Conservation (phyloP, 352 stramenopile species). For the Pythium brachiatum region DNA sequence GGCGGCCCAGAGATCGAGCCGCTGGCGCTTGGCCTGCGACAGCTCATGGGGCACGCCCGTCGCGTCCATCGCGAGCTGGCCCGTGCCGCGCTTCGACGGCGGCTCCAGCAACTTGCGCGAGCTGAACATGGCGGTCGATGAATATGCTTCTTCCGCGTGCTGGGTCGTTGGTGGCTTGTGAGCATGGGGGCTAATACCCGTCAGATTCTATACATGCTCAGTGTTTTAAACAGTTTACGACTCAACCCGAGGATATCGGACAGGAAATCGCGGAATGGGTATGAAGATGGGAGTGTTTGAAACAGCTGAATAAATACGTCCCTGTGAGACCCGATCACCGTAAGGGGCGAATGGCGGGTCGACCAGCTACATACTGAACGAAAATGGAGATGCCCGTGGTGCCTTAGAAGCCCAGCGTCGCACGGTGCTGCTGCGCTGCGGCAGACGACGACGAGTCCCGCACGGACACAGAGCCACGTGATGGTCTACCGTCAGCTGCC, state of each 20-base stretch:
- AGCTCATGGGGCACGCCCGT: conserved; percentile 12
- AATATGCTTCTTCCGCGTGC: neutral
- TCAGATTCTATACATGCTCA: neutral
- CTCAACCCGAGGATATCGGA: neutral
- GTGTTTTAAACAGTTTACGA: conserved; percentile 4
- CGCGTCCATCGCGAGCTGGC: conserved; percentile 31
- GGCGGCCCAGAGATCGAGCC: conserved; percentile 38
- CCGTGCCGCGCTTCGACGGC: conserved; percentile 56
- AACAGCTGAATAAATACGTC: conserved; percentile 36
- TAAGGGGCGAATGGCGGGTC: neutral
- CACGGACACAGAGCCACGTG: conserved; percentile 5
- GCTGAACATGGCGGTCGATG: conserved; percentile 52
- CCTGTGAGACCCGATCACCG: conserved; percentile 24
- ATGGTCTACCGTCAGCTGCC: neutral
- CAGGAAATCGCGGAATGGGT: neutral
- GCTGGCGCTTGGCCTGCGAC: conserved; percentile 53
- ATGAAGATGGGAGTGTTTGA: conserved; percentile 15
- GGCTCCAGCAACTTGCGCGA: conserved; percentile 64
- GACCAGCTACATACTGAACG: conserved; percentile 4
- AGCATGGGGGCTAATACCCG: neutral
- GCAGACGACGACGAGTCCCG: conserved; percentile 19
- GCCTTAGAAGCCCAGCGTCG: conserved; percentile 69
- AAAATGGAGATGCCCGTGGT: conserved; percentile 19
- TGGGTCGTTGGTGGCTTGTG: conserved; percentile 3
- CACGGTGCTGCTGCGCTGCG: conserved; percentile 34